A percentile compares a stretch with the other conserved stretches of the same genome.
Evolutionary conservation across 176 grass and related monocot species (phyloP).

Genomic region (Urochloa ruziziensis): DNA sequence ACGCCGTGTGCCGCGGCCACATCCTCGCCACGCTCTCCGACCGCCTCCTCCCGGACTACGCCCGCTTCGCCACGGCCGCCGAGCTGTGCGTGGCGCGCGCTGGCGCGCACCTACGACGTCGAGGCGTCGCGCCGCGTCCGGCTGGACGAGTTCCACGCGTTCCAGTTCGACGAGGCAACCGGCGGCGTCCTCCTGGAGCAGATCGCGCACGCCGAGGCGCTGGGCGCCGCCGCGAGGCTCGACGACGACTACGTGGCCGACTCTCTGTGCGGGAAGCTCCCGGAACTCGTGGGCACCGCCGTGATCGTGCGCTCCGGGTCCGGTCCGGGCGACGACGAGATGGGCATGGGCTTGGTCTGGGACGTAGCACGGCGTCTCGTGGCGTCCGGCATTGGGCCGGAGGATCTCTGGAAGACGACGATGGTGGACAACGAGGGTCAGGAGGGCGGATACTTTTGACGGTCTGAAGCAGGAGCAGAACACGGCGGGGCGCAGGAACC

Average conservation of each 20-base stretch:
- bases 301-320: not conserved
- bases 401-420: too few species aligned
- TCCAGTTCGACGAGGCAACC: not conserved
- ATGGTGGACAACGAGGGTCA: not conserved
- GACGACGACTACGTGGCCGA: not conserved
- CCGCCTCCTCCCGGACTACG: conserved; percentile 30
- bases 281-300: not conserved
- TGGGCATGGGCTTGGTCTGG: not conserved
- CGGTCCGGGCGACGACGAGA: not conserved
- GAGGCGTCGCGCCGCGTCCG: accelerated
- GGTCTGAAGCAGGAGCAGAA: not conserved
- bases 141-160: not conserved
- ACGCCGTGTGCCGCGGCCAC: conserved; percentile 41
- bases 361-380: not conserved
- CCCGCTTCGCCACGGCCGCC: conserved; percentile 2
- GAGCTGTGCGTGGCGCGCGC: conserved; percentile 25
- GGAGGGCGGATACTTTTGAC: not conserved
- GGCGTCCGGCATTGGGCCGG: not conserved
- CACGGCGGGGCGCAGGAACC: not conserved
- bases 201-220: not conserved
- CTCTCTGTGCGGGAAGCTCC: not conserved
- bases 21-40: conserved; percentile 32
- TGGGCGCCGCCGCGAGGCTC: not conserved
- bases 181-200: conserved; percentile 8
- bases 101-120: conserved; percentile 15